A percentile compares a stretch with the other conserved stretches of the same genome.
Evolutionary conservation across 768 basidiomycete species (phyloP).

Genomic region (Lactarius trivialis): DNA sequence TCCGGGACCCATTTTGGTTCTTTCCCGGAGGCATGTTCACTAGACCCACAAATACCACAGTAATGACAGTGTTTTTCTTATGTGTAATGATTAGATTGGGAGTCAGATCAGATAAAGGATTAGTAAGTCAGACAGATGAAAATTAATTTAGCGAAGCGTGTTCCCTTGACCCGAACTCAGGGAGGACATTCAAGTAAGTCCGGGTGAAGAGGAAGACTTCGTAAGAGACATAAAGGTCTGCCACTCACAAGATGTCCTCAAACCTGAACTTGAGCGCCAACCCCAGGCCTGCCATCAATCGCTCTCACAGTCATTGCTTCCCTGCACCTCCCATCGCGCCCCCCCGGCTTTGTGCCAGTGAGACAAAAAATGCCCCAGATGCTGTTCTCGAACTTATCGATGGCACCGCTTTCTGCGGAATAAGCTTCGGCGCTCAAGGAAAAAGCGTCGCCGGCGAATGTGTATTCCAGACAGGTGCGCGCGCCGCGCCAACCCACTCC

Average conservation of each 20-base stretch:
- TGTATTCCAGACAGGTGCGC: slow-evolving; percentile 96
- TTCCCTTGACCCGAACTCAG: slow-evolving; percentile 20
- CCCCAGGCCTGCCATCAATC: slow-evolving; percentile 41
- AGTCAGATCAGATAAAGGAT: background rate
- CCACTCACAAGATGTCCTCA: slow-evolving; percentile 2
- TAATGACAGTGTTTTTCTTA: background rate
- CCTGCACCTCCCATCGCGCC: slow-evolving; percentile 34
- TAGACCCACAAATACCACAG: background rate
- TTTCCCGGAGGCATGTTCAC: background rate
- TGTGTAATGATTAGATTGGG: background rate
- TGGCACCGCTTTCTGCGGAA: slow-evolving; percentile 81
- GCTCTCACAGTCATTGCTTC: slow-evolving; percentile 37
- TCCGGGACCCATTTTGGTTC: background rate
- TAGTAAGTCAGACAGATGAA: background rate
- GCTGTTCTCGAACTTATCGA: slow-evolving; percentile 86
- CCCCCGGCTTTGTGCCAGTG: slow-evolving; percentile 25
- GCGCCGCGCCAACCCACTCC: background rate
- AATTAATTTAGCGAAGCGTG: background rate
- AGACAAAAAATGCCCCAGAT: slow-evolving; percentile 33
- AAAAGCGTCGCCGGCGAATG: slow-evolving; percentile 96
- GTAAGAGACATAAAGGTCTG: background rate
- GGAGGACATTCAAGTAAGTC: background rate
- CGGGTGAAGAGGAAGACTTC: slow-evolving; percentile 21
- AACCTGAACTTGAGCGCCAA: slow-evolving; percentile 26
- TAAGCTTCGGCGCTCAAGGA: slow-evolving; percentile 87